Conservation (phyloP, 140 eudicot genomes). For the Oenanthe javanica region DNA sequence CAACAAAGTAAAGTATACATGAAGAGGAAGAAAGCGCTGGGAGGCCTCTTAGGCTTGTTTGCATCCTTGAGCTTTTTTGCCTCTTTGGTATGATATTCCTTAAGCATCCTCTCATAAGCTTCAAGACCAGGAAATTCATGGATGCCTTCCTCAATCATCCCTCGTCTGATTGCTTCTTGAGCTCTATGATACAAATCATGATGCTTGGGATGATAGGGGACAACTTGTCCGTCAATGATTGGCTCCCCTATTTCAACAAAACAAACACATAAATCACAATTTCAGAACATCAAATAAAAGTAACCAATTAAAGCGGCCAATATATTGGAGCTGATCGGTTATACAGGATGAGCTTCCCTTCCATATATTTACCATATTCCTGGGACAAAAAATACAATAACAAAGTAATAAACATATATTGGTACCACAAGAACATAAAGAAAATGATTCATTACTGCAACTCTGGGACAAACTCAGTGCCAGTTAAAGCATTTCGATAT, state of each 20-base stretch:
- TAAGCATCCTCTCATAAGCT: background rate
- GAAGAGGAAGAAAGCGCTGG: constrained; percentile 81
- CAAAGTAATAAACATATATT: too few relatives aligned
- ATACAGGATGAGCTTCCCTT: too few relatives aligned
- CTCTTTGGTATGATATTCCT: background rate
- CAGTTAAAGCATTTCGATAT: too few relatives aligned
- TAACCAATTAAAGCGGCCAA: too few relatives aligned
- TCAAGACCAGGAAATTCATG: background rate
- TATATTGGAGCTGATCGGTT: too few relatives aligned
- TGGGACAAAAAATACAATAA: too few relatives aligned
- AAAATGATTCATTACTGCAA: too few relatives aligned
- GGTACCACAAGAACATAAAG: too few relatives aligned
- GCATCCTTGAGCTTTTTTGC: constrained; percentile 64
- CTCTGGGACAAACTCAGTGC: too few relatives aligned
- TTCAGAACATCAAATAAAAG: too few relatives aligned
- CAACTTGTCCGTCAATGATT: background rate
- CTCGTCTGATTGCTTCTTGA: too few relatives aligned
- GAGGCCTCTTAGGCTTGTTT: constrained; percentile 87
- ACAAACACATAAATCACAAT: background rate
- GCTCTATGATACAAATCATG: background rate
- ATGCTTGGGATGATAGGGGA: background rate
- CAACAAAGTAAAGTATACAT: constrained; percentile 25
- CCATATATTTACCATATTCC: too few relatives aligned
- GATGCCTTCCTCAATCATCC: background rate
- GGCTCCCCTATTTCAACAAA: background rate